These are phyloP conservation scores for Medicago arabica DNA, from an alignment of 306 rosid genomes.

Conservation along the genomic window DNA sequence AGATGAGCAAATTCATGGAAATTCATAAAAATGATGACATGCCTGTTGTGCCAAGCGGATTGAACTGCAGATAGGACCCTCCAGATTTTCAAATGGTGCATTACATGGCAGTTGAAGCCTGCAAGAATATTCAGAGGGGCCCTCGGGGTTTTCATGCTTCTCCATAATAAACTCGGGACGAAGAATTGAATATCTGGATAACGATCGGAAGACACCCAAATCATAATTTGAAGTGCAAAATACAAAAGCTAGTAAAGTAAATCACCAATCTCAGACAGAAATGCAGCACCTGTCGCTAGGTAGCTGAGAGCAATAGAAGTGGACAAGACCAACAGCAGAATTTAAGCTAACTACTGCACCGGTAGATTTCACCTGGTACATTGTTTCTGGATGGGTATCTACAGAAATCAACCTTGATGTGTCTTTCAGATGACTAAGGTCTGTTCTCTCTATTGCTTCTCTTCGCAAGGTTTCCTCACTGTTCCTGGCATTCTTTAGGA, in stretches of 20 bases:
- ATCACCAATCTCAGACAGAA: constrained; percentile 33
- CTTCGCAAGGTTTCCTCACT: constrained; percentile 95
- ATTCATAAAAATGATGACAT: constrained; percentile 38
- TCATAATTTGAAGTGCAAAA: constrained; percentile 32
- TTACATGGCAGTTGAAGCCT: constrained; percentile 99
- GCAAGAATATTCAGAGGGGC: constrained; percentile 92
- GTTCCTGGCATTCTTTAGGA: constrained; percentile 91
- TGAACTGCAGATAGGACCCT: constrained; percentile 94
- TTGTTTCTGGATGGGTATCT: constrained; percentile 79
- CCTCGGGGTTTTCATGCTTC: constrained; percentile 85
- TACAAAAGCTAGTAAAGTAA: constrained; percentile 31
- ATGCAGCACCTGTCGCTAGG: constrained; percentile 93
- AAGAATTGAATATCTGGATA: constrained; percentile 88
- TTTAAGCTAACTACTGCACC: constrained; percentile 98
- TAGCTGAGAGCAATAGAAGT: constrained; percentile 99
- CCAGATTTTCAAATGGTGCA: constrained; percentile 97
- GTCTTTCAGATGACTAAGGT: constrained; percentile 91
- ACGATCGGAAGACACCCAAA: constrained; percentile 23
- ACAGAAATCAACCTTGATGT: constrained; percentile 83
- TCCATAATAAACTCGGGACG: constrained; percentile 98
- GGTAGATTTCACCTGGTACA: constrained; percentile 96
- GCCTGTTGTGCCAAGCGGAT: constrained; percentile 99
- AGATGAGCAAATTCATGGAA: constrained; percentile 34
- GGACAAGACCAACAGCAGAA: constrained; percentile 96
- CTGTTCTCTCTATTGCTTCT: constrained; percentile 99